Evolutionary conservation across 805 yeast genomes (phyloP).

Genomic region (Spathaspora boniae): DNA sequence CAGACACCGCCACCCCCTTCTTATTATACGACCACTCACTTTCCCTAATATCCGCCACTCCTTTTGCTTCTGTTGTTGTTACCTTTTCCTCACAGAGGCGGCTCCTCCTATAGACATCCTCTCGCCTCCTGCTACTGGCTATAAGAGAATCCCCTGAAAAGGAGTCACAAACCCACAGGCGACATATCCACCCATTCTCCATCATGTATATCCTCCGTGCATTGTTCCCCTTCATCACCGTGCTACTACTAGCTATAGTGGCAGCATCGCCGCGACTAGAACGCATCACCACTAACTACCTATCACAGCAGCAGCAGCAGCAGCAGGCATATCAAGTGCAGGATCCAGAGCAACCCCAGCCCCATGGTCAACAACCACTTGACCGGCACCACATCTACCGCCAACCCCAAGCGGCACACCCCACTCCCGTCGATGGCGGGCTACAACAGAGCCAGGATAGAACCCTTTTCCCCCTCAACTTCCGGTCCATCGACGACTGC

Average conservation of each 20-base stretch:
- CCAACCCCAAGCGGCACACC: background rate
- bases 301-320: conserved; percentile 6
- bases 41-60: too few relatives aligned
- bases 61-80: background rate
- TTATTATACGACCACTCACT: too few relatives aligned
- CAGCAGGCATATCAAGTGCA: conserved; percentile 1
- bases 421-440: background rate
- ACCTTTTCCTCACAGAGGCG: background rate
- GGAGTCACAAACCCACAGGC: too few relatives aligned
- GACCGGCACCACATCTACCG: background rate
- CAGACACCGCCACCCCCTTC: too few relatives aligned
- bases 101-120: background rate
- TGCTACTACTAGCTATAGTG: conserved; percentile 5
- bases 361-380: background rate
- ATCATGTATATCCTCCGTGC: conserved; percentile 1
- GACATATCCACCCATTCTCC: conserved; percentile 1
- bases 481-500: conserved; percentile 44
- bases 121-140: too few relatives aligned
- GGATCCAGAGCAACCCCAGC: background rate
- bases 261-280: conserved; percentile 20
- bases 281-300: conserved; percentile 12
- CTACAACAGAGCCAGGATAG: background rate
- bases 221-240: too few relatives aligned
- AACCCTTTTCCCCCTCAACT: conserved; percentile 30
- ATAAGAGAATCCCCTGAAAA: too few relatives aligned